A percentile compares a stretch with the other conserved stretches of the same genome.
Evolutionary conservation across 495 filamentous ascomycete species (phyloP).

Genomic region (Penicillium subrubescens): DNA sequence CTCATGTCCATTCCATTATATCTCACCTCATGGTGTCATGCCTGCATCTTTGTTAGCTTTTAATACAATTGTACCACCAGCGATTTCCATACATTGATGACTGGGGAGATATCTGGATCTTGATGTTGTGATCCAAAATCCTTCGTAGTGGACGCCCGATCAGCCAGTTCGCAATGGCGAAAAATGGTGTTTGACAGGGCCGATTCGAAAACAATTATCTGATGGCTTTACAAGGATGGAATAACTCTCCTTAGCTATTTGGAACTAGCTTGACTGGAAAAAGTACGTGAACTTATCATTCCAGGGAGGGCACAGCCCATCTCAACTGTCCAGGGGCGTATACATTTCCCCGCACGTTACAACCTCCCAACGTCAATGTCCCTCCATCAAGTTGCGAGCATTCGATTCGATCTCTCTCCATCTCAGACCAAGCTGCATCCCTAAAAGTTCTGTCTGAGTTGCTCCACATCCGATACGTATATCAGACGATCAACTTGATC

Average conservation of each 20-base stretch:
- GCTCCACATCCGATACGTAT: neutral
- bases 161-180: neutral
- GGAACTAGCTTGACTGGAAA: neutral
- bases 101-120: slow-evolving; percentile 4
- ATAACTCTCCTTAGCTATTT: neutral
- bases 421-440: neutral
- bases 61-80: slow-evolving; percentile 32
- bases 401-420: neutral
- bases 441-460: neutral
- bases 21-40: slow-evolving; percentile 28
- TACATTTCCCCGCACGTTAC: slow-evolving; percentile 1
- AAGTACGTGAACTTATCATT: neutral
- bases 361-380: neutral
- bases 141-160: neutral
- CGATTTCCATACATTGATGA: neutral
- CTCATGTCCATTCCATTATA: slow-evolving; percentile 15
- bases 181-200: neutral
- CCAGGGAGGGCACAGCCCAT: neutral
- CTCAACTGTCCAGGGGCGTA: neutral
- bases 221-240: neutral
- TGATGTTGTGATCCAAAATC: neutral
- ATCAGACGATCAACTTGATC: neutral
- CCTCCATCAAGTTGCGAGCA: neutral
- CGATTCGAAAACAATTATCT: neutral
- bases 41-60: slow-evolving; percentile 24